These are phyloP conservation scores for Hansenula lynferdii DNA, from an alignment of 1,139 yeast species.

Conservation along the genomic window DNA sequence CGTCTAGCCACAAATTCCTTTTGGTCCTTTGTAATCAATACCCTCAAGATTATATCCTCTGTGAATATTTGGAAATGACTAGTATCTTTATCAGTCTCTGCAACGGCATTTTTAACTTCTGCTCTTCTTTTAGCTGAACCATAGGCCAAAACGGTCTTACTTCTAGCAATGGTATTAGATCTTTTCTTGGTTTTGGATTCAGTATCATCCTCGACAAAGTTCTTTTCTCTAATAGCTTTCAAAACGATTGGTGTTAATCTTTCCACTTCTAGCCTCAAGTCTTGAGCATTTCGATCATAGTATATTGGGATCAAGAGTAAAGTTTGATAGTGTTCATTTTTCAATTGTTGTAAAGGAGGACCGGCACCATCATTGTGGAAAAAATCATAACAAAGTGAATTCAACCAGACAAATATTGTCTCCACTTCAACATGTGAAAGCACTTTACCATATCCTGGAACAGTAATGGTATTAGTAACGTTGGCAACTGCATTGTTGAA, in stretches of 20 bases:
- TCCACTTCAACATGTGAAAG: constrained; percentile 61
- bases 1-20: constrained; percentile 46
- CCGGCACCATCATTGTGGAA: constrained; percentile 84
- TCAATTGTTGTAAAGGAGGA: constrained; percentile 62
- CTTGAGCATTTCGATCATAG: constrained; percentile 51
- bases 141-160: constrained; percentile 67
- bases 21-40: constrained; percentile 43
- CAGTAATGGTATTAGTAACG: constrained; percentile 30
- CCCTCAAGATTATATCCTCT: constrained; percentile 65
- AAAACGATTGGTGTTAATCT: constrained; percentile 49
- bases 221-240: constrained; percentile 39
- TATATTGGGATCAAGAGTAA: constrained; percentile 60
- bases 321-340: constrained; percentile 61
- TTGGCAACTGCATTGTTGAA: constrained; percentile 46
- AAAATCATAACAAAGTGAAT: constrained; percentile 60
- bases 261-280: constrained; percentile 56
- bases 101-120: constrained; percentile 44
- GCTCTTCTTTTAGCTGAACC: constrained; percentile 61
- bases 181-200: constrained; percentile 30
- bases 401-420: constrained; percentile 68
- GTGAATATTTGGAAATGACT: constrained; percentile 51
- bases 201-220: constrained; percentile 30
- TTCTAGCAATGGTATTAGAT: constrained; percentile 55
- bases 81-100: constrained; percentile 50
- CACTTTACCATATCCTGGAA: constrained; percentile 49